Evolutionary conservation across 768 basidiomycete genomes (phyloP).

Genomic region (Suillus placidus): DNA sequence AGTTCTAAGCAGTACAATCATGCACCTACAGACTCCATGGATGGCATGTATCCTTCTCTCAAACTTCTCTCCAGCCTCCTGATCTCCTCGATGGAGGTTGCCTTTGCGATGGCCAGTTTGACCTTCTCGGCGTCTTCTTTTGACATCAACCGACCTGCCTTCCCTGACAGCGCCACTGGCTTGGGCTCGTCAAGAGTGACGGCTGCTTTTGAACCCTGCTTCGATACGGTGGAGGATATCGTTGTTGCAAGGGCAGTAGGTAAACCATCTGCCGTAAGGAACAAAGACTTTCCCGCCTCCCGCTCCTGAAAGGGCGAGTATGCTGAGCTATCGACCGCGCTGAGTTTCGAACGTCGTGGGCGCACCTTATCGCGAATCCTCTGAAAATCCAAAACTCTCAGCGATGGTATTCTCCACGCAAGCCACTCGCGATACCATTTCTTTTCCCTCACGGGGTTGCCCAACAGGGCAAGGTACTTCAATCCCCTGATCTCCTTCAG

Average conservation of each 20-base stretch:
- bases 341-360: slow-evolving; percentile 36
- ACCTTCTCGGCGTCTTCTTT: slow-evolving; percentile 90
- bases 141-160: slow-evolving; percentile 86
- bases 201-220: slow-evolving; percentile 59
- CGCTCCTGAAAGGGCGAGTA: slow-evolving; percentile 64
- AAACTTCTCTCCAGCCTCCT: slow-evolving; percentile 79
- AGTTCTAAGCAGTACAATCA: slow-evolving; percentile 41
- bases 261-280: slow-evolving; percentile 78
- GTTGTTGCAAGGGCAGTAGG: slow-evolving; percentile 81
- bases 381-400: slow-evolving; percentile 94
- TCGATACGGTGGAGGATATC: slow-evolving; percentile 72
- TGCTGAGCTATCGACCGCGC: slow-evolving; percentile 25
- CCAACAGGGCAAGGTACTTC: slow-evolving; percentile 74
- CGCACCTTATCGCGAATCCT: slow-evolving; percentile 93
- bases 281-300: slow-evolving; percentile 68
- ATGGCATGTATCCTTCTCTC: slow-evolving; percentile 82
- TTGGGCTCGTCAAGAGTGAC: slow-evolving; percentile 83
- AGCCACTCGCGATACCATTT: slow-evolving; percentile 98
- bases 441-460: slow-evolving; percentile 86
- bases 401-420: slow-evolving; percentile 81
- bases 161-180: slow-evolving; percentile 52
- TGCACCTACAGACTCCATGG: slow-evolving; percentile 77
- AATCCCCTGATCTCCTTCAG: slow-evolving; percentile 75
- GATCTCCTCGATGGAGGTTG: slow-evolving; percentile 91
- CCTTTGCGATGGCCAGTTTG: slow-evolving; percentile 83